phyloP scores from a whole-genome alignment of 2,329 filamentous ascomycete species.

The Fusarium sp. region DNA sequence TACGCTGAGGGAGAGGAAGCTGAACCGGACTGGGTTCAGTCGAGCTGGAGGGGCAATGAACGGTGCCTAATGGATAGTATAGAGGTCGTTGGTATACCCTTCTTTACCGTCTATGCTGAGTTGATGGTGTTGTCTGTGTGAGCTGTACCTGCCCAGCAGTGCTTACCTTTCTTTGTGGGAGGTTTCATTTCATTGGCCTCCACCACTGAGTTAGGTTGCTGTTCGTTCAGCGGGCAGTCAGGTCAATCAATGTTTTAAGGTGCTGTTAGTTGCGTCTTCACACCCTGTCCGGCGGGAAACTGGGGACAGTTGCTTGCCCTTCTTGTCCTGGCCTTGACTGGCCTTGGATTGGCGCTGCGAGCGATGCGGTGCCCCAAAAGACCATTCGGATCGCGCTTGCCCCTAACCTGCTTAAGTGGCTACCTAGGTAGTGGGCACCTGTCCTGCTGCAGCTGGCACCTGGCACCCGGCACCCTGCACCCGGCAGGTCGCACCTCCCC shows the following conservation, averaged over 20 bases:
- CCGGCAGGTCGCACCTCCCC: constrained; percentile 38
- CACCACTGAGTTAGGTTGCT: not conserved
- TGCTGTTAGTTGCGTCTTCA: constrained; percentile 25
- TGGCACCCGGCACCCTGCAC: constrained; percentile 41
- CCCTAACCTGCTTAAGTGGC: constrained; percentile 37
- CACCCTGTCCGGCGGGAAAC: constrained; percentile 27
- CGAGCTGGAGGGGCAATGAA: constrained; percentile 1
- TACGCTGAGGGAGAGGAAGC: not conserved
- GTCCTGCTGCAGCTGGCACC: constrained; percentile 41
- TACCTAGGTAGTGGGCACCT: constrained; percentile 36
- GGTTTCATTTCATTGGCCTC: not conserved
- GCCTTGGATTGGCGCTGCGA: constrained; percentile 30
- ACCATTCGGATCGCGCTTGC: constrained; percentile 38
- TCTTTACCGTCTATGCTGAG: constrained; percentile 17
- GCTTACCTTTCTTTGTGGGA: not conserved
- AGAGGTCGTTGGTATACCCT: constrained; percentile 1
- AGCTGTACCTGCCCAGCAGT: constrained; percentile 3
- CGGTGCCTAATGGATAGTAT: not conserved
- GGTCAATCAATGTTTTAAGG: constrained; percentile 5
- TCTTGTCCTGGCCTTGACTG: constrained; percentile 1
- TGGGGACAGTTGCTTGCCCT: constrained; percentile 35
- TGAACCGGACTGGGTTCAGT: not conserved
- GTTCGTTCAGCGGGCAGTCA: not conserved
- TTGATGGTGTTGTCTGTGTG: constrained; percentile 23
- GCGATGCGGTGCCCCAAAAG: constrained; percentile 16